phyloP scores from a whole-genome alignment of 495 filamentous ascomycete species.

The Penicillium bovifimosum region DNA sequence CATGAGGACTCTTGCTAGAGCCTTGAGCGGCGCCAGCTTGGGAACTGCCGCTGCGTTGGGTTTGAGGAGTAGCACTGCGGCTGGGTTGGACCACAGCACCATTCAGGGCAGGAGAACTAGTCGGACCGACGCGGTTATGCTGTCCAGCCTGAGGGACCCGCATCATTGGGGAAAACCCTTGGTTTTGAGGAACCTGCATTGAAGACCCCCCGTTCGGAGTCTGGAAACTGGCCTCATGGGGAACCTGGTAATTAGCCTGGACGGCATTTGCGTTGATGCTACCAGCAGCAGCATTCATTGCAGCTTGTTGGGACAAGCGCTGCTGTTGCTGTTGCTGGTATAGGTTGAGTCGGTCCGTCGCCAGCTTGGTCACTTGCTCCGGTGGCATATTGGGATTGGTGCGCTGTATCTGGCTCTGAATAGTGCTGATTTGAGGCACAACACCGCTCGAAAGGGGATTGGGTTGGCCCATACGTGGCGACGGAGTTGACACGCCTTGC shows the following conservation, averaged over 20 bases:
- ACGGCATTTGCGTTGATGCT: conserved; percentile 27
- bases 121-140: conserved; percentile 37
- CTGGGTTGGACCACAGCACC: conserved; percentile 37
- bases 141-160: conserved; percentile 57
- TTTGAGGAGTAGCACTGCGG: conserved; percentile 46
- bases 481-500: conserved; percentile 44
- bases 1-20: conserved; percentile 41
- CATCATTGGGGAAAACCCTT: conserved; percentile 69
- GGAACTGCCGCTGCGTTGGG: conserved; percentile 43
- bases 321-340: conserved; percentile 52
- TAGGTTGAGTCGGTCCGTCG: conserved; percentile 53
- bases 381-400: conserved; percentile 51
- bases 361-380: conserved; percentile 56
- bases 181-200: conserved; percentile 47
- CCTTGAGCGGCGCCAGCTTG: conserved; percentile 35
- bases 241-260: conserved; percentile 38
- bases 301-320: conserved; percentile 48
- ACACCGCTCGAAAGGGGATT: conserved; percentile 50
- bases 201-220: conserved; percentile 33
- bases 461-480: conserved; percentile 48
- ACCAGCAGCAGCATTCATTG: conserved; percentile 65
- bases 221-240: conserved; percentile 39
- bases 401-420: conserved; percentile 47
- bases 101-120: conserved; percentile 39
- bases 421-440: conserved; percentile 47